These are phyloP conservation scores for Rhodotorula kratochvilovae DNA, from an alignment of 768 basidiomycete genomes.

Conservation along the genomic window DNA sequence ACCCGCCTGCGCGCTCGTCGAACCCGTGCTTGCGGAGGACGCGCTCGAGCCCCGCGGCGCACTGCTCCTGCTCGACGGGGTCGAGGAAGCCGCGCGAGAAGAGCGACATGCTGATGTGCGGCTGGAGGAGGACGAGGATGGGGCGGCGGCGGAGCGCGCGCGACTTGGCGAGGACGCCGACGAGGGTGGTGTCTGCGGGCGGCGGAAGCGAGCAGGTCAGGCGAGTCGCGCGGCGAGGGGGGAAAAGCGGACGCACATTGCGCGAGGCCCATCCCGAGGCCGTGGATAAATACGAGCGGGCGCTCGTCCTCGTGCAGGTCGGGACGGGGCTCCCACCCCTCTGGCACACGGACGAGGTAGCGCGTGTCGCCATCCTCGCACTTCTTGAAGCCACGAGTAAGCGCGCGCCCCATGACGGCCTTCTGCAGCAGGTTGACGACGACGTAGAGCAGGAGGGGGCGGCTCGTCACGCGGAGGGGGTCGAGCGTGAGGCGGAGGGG, in stretches of 20 bases:
- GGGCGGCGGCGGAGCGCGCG: conserved; percentile 61
- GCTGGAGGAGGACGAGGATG: conserved; percentile 71
- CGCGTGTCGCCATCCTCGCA: conserved; percentile 53
- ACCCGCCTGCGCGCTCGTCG: conserved; percentile 51
- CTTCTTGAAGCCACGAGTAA: conserved; percentile 33
- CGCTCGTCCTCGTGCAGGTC: conserved; percentile 48
- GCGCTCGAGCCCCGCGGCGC: conserved; percentile 57
- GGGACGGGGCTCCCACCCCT: conserved; percentile 58
- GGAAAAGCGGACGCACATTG: conserved; percentile 45
- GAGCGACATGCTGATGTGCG: conserved; percentile 78
- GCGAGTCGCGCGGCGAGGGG: no score
- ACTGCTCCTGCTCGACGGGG: conserved; percentile 64
- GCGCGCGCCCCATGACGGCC: conserved; percentile 12
- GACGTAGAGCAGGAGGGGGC: conserved; percentile 58
- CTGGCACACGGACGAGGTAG: conserved; percentile 67
- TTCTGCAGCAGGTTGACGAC: conserved; percentile 35
- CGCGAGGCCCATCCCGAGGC: conserved; percentile 72
- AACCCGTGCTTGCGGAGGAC: conserved; percentile 54
- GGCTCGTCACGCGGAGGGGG: conserved; percentile 61
- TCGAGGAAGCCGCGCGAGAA: conserved; percentile 69
- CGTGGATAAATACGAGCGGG: conserved; percentile 80
- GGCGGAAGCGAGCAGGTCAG: background rate
- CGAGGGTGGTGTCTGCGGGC: conserved; percentile 53
- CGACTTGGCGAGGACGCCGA: conserved; percentile 57
- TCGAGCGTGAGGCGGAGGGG: conserved; percentile 74